Evolutionary conservation across 2,329 filamentous ascomycete species (phyloP), one percentile per base, ranked within the genome.

Genomic region (Byssoonygena ceratinophila): DNA sequence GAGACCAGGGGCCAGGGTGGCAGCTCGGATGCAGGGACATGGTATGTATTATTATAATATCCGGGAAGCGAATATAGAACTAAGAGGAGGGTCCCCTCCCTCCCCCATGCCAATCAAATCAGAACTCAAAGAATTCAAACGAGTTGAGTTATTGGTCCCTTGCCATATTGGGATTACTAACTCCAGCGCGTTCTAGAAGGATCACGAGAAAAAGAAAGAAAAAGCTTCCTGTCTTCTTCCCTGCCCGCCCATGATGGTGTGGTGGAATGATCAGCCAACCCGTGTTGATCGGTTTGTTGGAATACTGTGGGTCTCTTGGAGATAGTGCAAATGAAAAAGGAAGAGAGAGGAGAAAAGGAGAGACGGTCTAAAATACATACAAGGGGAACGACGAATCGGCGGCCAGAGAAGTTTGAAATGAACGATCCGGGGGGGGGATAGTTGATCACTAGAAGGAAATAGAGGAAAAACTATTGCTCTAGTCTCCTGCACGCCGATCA

Each of bases 61-160:
- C 48, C 48, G 48, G 48, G 48, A 51, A 51, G 48, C 48, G 48
- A 51, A 51, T 51, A 51, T 51, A 22, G 8, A 4, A n/a, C 12
- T 3, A 34, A 20, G 11, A 36, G 18, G n/a, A n/a, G n/a, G n/a
- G n/a, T n/a, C n/a, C n/a, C n/a, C n/a, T n/a, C n/a, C n/a, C n/a
- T 16, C 11, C 1, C 23, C 34, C 36, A 14, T 31, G 36, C 34
- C 36, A 32, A n/a, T n/a, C 25, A 51, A n/a, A 51, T 32, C n/a
- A 16, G 12, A 51, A 36, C 47, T 34, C 36, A 16, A 44, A 34
- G n/a, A n/a, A n/a, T n/a, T n/a, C n/a, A 22, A 22, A 9, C 14
- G 39, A 25, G 9, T 7, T 27, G 11, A 40, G 16, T 7, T 16
- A 41, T 41, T 47, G 31, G 45, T n/a, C n/a, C n/a, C 22, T 16